phyloP scores from a whole-genome alignment of 129 eudicot species.

The Apium graveolens region DNA sequence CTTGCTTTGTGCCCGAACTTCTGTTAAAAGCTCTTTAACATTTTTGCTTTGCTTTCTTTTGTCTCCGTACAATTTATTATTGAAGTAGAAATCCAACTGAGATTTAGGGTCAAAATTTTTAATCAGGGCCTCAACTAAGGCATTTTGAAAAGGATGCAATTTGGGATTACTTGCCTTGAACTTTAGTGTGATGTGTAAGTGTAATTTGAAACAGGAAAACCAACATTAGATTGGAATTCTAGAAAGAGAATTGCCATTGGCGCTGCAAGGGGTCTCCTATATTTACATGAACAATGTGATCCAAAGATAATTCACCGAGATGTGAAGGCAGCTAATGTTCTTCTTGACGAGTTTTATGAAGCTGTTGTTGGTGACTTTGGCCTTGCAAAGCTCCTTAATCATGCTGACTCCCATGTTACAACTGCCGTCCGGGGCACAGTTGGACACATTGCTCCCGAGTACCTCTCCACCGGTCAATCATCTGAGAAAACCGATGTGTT shows the following conservation, averaged over 20 bases:
- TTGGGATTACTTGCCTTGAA: neutral
- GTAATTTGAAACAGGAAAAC: constrained; percentile 38
- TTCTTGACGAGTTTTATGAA: constrained; percentile 66
- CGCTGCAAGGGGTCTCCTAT: constrained; percentile 78
- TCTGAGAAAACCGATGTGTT: constrained; percentile 95
- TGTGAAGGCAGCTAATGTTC: constrained; percentile 90
- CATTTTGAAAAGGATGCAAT: neutral
- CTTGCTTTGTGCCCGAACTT: neutral
- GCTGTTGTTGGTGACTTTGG: constrained; percentile 97
- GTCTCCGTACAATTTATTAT: neutral
- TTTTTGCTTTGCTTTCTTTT: neutral
- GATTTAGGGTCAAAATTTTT: neutral
- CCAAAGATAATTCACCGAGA: constrained; percentile 94
- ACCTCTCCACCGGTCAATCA: constrained; percentile 96
- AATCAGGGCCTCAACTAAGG: neutral
- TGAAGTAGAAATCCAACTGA: neutral
- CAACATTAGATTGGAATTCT: constrained; percentile 79
- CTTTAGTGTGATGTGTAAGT: neutral
- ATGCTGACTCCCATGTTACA: constrained; percentile 80
- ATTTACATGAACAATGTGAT: constrained; percentile 95
- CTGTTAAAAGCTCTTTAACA: neutral
- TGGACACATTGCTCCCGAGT: constrained; percentile 96
- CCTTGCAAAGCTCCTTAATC: constrained; percentile 91
- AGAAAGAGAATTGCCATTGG: constrained; percentile 87
- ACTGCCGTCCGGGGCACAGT: constrained; percentile 96